These are phyloP conservation scores for Ogataea methanolica DNA, from an alignment of 805 yeast species.

Conservation along the genomic window DNA sequence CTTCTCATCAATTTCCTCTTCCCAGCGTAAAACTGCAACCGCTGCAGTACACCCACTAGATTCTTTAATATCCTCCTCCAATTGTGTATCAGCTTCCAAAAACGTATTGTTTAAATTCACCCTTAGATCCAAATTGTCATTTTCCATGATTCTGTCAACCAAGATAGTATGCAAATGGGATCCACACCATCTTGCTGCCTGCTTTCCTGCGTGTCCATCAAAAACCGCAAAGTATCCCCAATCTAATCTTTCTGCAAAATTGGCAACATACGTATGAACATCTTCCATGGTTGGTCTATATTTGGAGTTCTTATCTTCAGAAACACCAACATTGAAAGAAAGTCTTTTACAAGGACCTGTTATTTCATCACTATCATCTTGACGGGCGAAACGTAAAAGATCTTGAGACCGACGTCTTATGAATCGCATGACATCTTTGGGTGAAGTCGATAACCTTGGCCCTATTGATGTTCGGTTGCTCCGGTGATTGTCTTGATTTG, in stretches of 20 bases:
- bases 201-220: slow-evolving; percentile 97
- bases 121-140: slow-evolving; percentile 51
- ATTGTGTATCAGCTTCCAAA: slow-evolving; percentile 65
- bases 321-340: slow-evolving; percentile 81
- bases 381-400: slow-evolving; percentile 6
- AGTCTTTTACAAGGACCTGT: slow-evolving; percentile 46
- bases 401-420: slow-evolving; percentile 23
- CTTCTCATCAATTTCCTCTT: slow-evolving; percentile 32
- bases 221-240: slow-evolving; percentile 95
- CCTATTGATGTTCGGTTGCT: neutral
- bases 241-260: slow-evolving; percentile 84
- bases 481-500: neutral
- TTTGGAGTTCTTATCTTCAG: slow-evolving; percentile 80
- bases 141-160: slow-evolving; percentile 49
- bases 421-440: slow-evolving; percentile 19
- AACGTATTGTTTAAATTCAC: slow-evolving; percentile 67
- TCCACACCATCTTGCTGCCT: slow-evolving; percentile 93
- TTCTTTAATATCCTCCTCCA: slow-evolving; percentile 57
- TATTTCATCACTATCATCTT: neutral
- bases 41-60: slow-evolving; percentile 94
- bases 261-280: slow-evolving; percentile 87
- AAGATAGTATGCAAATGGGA: slow-evolving; percentile 69
- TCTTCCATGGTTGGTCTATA: slow-evolving; percentile 93
- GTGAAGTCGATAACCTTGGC: slow-evolving; percentile 14
- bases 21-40: slow-evolving; percentile 89